Evolutionary conservation across 1,284 basidiomycete genomes (phyloP), one percentile per base, ranked within the genome.

Genomic region (Agaricales sp.): DNA sequence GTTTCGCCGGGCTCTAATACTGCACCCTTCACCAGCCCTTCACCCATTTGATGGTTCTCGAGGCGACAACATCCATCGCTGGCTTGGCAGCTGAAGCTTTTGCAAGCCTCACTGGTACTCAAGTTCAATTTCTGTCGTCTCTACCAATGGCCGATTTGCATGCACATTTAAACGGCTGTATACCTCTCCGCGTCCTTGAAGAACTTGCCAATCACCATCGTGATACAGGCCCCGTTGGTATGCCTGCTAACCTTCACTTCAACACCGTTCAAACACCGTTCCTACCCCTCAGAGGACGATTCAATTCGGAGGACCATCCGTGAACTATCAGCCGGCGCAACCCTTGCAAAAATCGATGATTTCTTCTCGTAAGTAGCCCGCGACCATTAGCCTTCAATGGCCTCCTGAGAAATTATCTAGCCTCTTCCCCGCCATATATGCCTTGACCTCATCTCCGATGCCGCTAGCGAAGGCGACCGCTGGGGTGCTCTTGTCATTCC

Each of bases 141-240:
- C 68, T 88, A 0, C 82, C 82, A 14, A 90, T 89, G 63, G 85
- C 87, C 0, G 87, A 91, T 60, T 70, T 91, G 0, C 87, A 91
- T 53, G 87, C 87, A 0, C 87, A 90, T 60, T 72, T 90, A 4
- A 89, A 90, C 56, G 87, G 87, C 1, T 90, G 77, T 4, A 89
- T 91, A 22, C 87, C 87, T 1, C 65, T 89, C 21, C 47, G 65
- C 0, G 65, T 77, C n/a, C 71, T 91, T 0, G 75, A 79, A 52
- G 68, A 78, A 14, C 75, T 91, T n/a, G 82, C 82, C 0, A 57
- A 58, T n/a, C 68, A 77, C 37, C 71, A 71, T 46, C 57, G 61
- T 16, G 47, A 52, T 25, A 41, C 50, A n/a, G n/a, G n/a, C n/a
- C n/a, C n/a, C n/a, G n/a, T n/a, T n/a, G n/a, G n/a, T n/a, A n/a